Percentiles rank a stretch among this genome's conserved stretches.
Evolutionary conservation across 768 basidiomycete species (phyloP).

Genomic region (Chalciporus sphaerocephalus): DNA sequence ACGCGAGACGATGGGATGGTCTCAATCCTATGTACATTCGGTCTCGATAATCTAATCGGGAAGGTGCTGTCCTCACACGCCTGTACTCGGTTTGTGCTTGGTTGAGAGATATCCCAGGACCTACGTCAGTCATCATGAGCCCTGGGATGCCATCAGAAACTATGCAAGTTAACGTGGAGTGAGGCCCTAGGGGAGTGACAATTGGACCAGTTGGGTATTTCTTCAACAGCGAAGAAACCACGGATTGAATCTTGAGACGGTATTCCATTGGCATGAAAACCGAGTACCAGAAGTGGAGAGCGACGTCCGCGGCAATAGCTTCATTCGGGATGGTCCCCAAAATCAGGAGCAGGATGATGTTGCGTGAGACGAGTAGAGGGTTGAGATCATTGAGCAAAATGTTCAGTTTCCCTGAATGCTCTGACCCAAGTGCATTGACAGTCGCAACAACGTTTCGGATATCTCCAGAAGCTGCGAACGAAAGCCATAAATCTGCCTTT

Average conservation of each 20-base stretch:
- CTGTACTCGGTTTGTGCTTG: constrained; percentile 32
- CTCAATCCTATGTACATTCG: constrained; percentile 37
- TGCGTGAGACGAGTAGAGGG: constrained; percentile 33
- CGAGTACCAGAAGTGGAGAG: constrained; percentile 49
- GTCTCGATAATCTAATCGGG: constrained; percentile 40
- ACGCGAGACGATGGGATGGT: constrained; percentile 44
- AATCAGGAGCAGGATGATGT: constrained; percentile 40
- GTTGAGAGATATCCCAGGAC: constrained; percentile 14
- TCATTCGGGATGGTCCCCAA: constrained; percentile 34
- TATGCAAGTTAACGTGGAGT: constrained; percentile 16
- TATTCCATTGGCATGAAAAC: constrained; percentile 37
- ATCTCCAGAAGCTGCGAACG: constrained; percentile 43
- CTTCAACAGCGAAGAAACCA: constrained; percentile 19
- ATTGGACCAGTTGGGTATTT: constrained; percentile 2
- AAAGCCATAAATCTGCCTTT: constrained; percentile 21
- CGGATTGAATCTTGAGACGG: constrained; percentile 15
- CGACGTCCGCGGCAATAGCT: constrained; percentile 37
- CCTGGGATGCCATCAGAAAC: constrained; percentile 4
- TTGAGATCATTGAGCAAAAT: constrained; percentile 42
- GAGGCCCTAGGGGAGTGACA: constrained; percentile 7
- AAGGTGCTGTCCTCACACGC: constrained; percentile 33
- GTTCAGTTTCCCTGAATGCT: constrained; percentile 38
- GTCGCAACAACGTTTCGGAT: constrained; percentile 42
- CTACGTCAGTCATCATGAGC: constrained; percentile 16
- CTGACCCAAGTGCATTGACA: constrained; percentile 38